Conservation (phyloP, 2,329 filamentous ascomycete genomes). For the Alternaria viburni region DNA sequence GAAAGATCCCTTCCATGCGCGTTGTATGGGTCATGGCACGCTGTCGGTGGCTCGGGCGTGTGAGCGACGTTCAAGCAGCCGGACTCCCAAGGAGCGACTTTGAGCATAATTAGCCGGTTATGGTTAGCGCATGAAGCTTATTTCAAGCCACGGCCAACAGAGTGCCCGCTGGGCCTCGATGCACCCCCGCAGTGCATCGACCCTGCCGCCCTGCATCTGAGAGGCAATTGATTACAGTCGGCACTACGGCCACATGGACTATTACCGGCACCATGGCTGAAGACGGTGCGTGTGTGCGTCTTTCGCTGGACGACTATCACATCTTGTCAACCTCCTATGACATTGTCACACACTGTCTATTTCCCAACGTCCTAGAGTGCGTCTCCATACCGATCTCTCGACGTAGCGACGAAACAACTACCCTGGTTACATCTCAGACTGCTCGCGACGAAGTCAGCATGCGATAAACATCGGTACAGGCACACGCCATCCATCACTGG, state of each 20-base stretch:
- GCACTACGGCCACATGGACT: slow-evolving; percentile 20
- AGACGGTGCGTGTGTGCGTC: slow-evolving; percentile 1
- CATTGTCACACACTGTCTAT: background rate
- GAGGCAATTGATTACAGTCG: slow-evolving; percentile 4
- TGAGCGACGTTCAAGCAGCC: slow-evolving; percentile 19
- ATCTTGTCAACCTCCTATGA: background rate
- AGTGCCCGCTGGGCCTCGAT: slow-evolving; percentile 13
- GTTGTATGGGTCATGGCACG: slow-evolving; percentile 7
- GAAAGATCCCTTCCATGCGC: slow-evolving; percentile 11
- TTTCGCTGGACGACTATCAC: background rate
- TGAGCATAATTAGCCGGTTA: slow-evolving; percentile 37
- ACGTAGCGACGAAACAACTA: background rate
- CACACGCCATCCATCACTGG: background rate
- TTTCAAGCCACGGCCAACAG: slow-evolving; percentile 16
- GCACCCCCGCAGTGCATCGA: slow-evolving; percentile 8
- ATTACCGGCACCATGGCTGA: slow-evolving; percentile 19
- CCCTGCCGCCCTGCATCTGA: slow-evolving; percentile 19
- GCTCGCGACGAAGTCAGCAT: slow-evolving; percentile 2
- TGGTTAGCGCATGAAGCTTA: slow-evolving; percentile 26
- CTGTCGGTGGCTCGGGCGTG: slow-evolving; percentile 3
- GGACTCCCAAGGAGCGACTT: slow-evolving; percentile 30
- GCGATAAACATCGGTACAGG: slow-evolving; percentile 1
- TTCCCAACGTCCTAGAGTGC: background rate
- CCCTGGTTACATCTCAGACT: background rate
- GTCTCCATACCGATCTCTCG: background rate